These are phyloP conservation scores for Thalassiosira hispida DNA, from an alignment of 352 stramenopile genomes.

Conservation along the genomic window DNA sequence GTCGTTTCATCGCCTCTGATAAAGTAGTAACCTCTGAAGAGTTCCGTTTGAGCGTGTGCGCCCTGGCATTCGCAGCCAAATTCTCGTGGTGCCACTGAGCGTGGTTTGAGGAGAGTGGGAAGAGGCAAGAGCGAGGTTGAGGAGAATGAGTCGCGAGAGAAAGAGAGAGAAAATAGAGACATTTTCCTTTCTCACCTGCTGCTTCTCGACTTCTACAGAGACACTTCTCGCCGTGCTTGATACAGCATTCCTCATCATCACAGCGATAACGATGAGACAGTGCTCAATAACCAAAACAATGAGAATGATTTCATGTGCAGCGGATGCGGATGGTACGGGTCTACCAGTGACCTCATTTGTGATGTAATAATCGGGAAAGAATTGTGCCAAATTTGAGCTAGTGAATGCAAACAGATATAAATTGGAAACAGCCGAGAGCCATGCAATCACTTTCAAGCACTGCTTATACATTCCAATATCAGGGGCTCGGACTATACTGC, in stretches of 20 bases:
- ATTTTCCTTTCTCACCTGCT: too few relatives aligned
- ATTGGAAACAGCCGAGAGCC: slow-evolving; percentile 91
- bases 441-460: slow-evolving; percentile 90
- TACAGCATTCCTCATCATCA: slow-evolving; percentile 56
- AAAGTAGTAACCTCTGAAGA: background rate
- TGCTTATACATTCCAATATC: slow-evolving; percentile 91
- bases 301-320: slow-evolving; percentile 61
- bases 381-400: slow-evolving; percentile 83
- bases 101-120: too few relatives aligned
- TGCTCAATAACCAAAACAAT: slow-evolving; percentile 73
- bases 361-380: slow-evolving; percentile 74
- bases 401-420: slow-evolving; percentile 93
- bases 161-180: too few relatives aligned
- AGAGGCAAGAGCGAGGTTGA: too few relatives aligned
- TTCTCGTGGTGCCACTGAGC: slow-evolving; percentile 39
- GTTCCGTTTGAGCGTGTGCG: background rate
- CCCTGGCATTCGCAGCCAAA: slow-evolving; percentile 10
- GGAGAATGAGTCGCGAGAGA: too few relatives aligned
- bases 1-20: slow-evolving; percentile 12
- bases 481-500: slow-evolving; percentile 15
- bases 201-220: slow-evolving; percentile 40
- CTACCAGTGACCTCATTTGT: slow-evolving; percentile 35
- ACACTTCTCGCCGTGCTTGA: slow-evolving; percentile 55
- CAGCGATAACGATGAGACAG: slow-evolving; percentile 51
- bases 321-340: slow-evolving; percentile 32